Evolutionary conservation across 352 stramenopile species (phyloP), one percentile per base, ranked within the genome.

Genomic region (Globisporangium echinulatum): DNA sequence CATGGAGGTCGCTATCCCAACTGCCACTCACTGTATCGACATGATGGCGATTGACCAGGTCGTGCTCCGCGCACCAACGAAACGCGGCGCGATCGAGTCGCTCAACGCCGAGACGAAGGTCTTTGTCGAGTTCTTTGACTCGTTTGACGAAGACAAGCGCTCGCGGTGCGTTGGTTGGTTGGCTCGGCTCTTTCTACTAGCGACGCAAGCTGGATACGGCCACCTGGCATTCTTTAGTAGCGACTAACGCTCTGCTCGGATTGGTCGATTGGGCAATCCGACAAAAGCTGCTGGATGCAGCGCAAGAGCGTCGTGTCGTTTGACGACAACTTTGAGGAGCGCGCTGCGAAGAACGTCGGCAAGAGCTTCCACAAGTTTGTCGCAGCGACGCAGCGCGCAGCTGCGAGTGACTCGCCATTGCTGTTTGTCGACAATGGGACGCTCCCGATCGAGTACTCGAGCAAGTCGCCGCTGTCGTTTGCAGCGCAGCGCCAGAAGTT

Each of bases 111-210:
- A 92, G 64, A 85, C 71, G 37, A 92, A 92, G 63, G 66, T 92
- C 25, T 90, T 88, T 61, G 78, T 92, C 47, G 82, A 92, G 72
- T 92, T 92, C 61, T 90, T 83, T 48, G 82, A 92, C 63, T 85
- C 82, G 65, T 92, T 87, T 60, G 71, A 84, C 19, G 79, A 85
- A 37, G 69, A 73, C 50, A 90, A 88, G 62, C 82, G 82, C 53
- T 87, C 79, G 36, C 77, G 79, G 53, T 70, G 56, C 37, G 36
- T 53, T 13, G 3, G 4, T 53, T 48, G 25, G 51, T 15, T 25
- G 14, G 17, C 17, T 52, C 4, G 5, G 52, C 17, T 52, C 7
- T 57, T 38, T 47, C 3, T 19, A 5, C 5, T 54, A 15, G 51
- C 4, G 44, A 57, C 33, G 10, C 25, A 3, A 3, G 25, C 25